Percentiles rank a stretch among this genome's conserved stretches.
These are phyloP conservation scores for Sarcodon aspratus DNA, from an alignment of 768 basidiomycete species.

Conservation along the genomic window DNA sequence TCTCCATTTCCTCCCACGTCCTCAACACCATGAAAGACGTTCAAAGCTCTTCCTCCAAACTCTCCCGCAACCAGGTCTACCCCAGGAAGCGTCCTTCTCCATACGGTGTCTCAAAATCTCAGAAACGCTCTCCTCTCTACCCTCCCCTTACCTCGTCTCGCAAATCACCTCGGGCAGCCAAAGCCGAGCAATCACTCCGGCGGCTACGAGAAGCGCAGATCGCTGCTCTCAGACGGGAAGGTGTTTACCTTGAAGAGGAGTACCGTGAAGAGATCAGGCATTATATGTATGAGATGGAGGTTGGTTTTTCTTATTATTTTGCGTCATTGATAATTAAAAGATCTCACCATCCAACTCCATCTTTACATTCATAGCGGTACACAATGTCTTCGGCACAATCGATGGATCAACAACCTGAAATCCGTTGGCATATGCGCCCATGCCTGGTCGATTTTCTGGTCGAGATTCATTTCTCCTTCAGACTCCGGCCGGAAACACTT, in stretches of 20 bases:
- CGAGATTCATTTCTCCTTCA: conserved; percentile 96
- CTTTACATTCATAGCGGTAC: conserved; percentile 37
- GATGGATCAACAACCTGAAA: conserved; percentile 99
- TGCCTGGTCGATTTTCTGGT: conserved; percentile 98
- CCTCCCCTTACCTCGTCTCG: conserved; percentile 34
- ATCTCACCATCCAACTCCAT: conserved; percentile 3
- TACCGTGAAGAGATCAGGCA: conserved; percentile 86
- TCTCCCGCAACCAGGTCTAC: conserved; percentile 56
- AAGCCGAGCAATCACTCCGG: conserved; percentile 46
- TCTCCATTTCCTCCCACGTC: conserved; percentile 21
- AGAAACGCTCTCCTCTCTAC: conserved; percentile 5
- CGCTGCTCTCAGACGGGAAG: conserved; percentile 56
- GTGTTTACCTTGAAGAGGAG: conserved; percentile 84
- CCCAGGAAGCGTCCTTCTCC: conserved; percentile 83
- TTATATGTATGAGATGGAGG: conserved; percentile 99
- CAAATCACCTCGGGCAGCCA: conserved; percentile 58
- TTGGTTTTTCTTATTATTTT: conserved; percentile 32
- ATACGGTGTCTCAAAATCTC: conserved; percentile 57
- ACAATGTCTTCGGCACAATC: conserved; percentile 90
- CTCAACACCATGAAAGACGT: conserved; percentile 67
- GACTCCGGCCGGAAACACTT: conserved; percentile 94
- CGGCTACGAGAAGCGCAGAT: conserved; percentile 63
- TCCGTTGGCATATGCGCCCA: conserved; percentile 98
- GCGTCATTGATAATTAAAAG: not conserved
- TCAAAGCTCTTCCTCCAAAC: conserved; percentile 46